Base-by-base conservation (phyloP, 805 yeast genomes). In the Dipodascus albidus region DNA sequence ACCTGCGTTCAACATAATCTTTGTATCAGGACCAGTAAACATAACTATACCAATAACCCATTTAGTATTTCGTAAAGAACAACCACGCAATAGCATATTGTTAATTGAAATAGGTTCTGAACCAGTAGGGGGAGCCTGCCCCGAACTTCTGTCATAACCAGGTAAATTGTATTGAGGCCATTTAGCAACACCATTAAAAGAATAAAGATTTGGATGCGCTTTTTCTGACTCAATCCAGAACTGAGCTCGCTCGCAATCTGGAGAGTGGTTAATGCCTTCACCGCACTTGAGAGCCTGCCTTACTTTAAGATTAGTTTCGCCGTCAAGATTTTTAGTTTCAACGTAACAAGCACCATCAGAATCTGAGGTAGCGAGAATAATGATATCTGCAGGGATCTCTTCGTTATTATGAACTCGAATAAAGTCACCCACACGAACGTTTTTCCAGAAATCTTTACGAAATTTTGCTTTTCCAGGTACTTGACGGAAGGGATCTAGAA, bases 1-100 rank as follows among this genome's bases (percentile, higher is more conserved):
- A 51, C 93, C 93, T 2, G 90, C 75, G 64, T 86, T 85, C 57
- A 86, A 68, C 82, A 85, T 82, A 55, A 86, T 82, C 67, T 85
- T 86, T 9, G 89, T 75, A 61, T 85, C 91, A 38, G 67, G 64
- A 53, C 95, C 95, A 2, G 95, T 85, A 64, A 82, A 84, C n/a
- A 83, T 74, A 3, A 82, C 90, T 23, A 81, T 64, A 23, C 91
- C 88, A 53, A 86, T 73, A 1, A 74, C 85, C 89, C 90, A 85
- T 58, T 79, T 78, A 2, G 91, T 83, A 66, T 85, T 85, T 64
- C 91, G 73, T 55, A 85, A 70, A 4, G 85, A 76, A 47, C 83
- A 79, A 3, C 93, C 95, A 67, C 95, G 74, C 50, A 86, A 74
- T 47, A 86, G 68, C 51, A 84, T 70, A 62, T 84, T 85, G 56